Conservation (phyloP, 371 early-diverging fungal species). For the Mucor indicus region DNA sequence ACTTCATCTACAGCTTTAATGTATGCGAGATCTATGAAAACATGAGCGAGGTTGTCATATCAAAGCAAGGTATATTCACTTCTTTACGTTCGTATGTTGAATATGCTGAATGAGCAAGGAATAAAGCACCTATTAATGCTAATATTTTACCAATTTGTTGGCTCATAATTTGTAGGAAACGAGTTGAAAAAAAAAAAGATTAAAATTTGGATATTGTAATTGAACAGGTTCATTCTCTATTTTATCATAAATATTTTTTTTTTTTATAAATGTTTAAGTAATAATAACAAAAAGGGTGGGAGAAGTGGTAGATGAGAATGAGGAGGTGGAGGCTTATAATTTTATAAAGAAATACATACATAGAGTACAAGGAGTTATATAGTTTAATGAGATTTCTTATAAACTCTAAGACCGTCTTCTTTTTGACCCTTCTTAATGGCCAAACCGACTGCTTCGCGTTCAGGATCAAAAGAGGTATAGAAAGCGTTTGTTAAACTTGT, state of each 20-base stretch:
- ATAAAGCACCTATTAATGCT: constrained; percentile 50
- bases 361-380: background rate
- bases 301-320: too few species aligned
- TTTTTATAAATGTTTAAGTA: too few species aligned
- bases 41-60: too few species aligned
- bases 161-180: constrained; percentile 7
- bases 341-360: too few species aligned
- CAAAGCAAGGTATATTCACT: too few species aligned
- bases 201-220: too few species aligned
- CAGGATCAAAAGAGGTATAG: constrained; percentile 43
- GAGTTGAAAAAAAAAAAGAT: background rate
- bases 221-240: too few species aligned
- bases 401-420: constrained; percentile 32
- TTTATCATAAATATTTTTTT: too few species aligned
- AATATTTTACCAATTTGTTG: constrained; percentile 44
- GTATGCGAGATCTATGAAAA: constrained; percentile 58
- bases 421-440: constrained; percentile 37
- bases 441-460: constrained; percentile 34
- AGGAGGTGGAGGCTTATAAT: too few species aligned
- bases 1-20: constrained; percentile 62
- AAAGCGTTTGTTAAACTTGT: constrained; percentile 41
- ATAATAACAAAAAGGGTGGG: background rate
- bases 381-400: constrained; percentile 28
- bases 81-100: constrained; percentile 70
- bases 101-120: constrained; percentile 63